Base-by-base conservation (phyloP, 2,329 filamentous ascomycete species). In the Claviceps africana region DNA sequence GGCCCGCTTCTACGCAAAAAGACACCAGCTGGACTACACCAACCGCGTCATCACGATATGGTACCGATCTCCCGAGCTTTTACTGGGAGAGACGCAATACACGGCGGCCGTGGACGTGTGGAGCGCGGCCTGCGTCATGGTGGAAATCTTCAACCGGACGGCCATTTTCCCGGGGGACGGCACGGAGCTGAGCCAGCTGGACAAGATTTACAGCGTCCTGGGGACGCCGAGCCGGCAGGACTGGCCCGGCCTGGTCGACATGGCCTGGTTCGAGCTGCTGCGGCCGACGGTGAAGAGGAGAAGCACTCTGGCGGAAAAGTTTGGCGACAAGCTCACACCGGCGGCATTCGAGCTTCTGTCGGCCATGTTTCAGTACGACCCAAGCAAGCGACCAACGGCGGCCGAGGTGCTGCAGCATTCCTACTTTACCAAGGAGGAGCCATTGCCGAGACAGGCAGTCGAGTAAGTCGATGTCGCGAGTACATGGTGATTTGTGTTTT, bases 31-130 rank as follows among this genome's bases (percentile, higher is more conserved):
- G 47, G 91, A 98, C 65, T 98, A 98, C 67, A 98, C 93, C 1
- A 98, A 98, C 64, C 86, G 93, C 37, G 94, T 98, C 60, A 95
- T 98, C 64, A 98, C 93, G 2, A 96, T 98, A 58, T 98, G 94
- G 94, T 96, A 96, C 66, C 81, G 90, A 4, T 87, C 88, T 0
- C 89, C 90, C 0, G 90, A 96, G 65, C 76, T 96, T n/a, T 73
- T 95, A 0, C 77, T 95, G 1, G 90, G 90, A 7, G 89, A 95
- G 67, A 95, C 90, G 5, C 82, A 87, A 60, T 96, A 96, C 64
- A 88, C 86, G 4, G 86, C 88, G 0, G 87, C 87, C 2, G 88
- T 95, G 15, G 90, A 96, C 63, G 86, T 98, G 37, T 98, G 93
- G 93, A 95, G 89, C 62, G 93, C 93, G 1, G 93, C 91, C 1